Evolutionary conservation across 306 rosid species (phyloP), one percentile per base, ranked within the genome.

Genomic region (Prunus dulcis): DNA sequence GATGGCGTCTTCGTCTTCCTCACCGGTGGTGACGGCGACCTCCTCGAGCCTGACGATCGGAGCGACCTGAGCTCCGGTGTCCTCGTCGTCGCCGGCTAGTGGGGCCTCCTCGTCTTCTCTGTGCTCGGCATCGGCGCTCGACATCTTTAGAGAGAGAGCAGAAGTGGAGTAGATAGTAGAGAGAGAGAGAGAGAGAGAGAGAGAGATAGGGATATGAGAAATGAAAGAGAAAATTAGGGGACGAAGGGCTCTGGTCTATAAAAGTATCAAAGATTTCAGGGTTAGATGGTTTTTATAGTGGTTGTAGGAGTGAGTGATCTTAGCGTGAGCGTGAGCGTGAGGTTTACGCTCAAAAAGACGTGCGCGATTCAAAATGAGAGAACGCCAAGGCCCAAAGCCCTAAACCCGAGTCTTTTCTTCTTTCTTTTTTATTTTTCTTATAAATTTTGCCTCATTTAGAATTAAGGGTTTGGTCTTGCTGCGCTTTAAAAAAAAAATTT

Each of bases 41-140:
- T 82, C 97, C 74, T 93, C 93, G 18, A 96, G 97, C 72, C 80
- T 85, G 81, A 96, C 97, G 84, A 96, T 96, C 27, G 99, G 99
- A 52, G 97, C 99, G 15, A 96, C 90, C 69, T 91, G 96, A 17
- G 99, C 99, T 43, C 99, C 98, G 60, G 99, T 96, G 74, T 96
- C 99, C 66, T 96, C 99, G 58, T 96, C 99, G 0, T 96, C 98
- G 20, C 84, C 97, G 77, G 89, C 88, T 9, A 63, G 67, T 63
- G 90, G 89, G 23, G 90, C 87, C 11, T 89, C 97, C 55, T 89
- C 99, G 4, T 91, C 97, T 22, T 89, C 98, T 27, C 92, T 85
- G 89, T 89, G 98, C 68, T 89, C 91, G 74, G 96, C 86, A 62
- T 91, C 94, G 84, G 87, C 83, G 88, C 80, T 85, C 3, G 97